Percentiles rank a stretch among this genome's conserved stretches.
phyloP scores from a whole-genome alignment of 805 yeast species.

The Spathaspora girioi region DNA sequence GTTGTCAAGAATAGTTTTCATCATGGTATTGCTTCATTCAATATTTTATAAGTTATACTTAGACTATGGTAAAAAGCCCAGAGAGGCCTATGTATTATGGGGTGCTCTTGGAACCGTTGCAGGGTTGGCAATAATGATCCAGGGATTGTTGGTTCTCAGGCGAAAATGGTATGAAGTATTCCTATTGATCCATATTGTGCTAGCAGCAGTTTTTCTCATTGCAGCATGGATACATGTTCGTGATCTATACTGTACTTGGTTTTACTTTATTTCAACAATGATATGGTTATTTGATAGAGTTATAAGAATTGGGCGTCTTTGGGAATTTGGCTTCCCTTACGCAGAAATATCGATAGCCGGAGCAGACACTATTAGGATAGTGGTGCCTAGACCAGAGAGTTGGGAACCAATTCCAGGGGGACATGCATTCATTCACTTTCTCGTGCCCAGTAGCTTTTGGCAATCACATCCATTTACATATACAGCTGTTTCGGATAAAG shows the following conservation, averaged over 20 bases:
- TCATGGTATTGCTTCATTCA: slow-evolving; percentile 26
- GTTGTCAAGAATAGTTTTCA: slow-evolving; percentile 21
- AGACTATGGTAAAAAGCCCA: slow-evolving; percentile 9
- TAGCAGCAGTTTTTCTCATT: slow-evolving; percentile 47
- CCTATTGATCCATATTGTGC: slow-evolving; percentile 51
- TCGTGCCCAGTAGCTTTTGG: slow-evolving; percentile 47
- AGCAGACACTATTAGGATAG: slow-evolving; percentile 46
- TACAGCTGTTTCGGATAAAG: slow-evolving; percentile 16
- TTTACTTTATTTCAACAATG: slow-evolving; percentile 49
- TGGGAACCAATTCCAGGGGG: slow-evolving; percentile 63
- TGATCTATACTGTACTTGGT: slow-evolving; percentile 31
- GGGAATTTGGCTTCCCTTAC: slow-evolving; percentile 56
- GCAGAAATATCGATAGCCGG: slow-evolving; percentile 43
- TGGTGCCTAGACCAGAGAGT: slow-evolving; percentile 47
- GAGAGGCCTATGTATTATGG: slow-evolving; percentile 14
- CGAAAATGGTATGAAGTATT: slow-evolving; percentile 50
- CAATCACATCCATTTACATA: slow-evolving; percentile 69
- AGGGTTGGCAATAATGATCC: slow-evolving; percentile 41
- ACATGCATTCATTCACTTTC: slow-evolving; percentile 54
- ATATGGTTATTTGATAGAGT: slow-evolving; percentile 72
- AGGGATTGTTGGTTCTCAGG: slow-evolving; percentile 44
- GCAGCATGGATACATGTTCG: slow-evolving; percentile 52
- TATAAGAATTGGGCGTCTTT: slow-evolving; percentile 51
- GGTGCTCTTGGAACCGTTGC: slow-evolving; percentile 28
- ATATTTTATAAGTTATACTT: slow-evolving; percentile 12